Evolutionary conservation across 345 rosid species (phyloP), one percentile per base, ranked within the genome.

Genomic region (Geranium rotundifolium): DNA sequence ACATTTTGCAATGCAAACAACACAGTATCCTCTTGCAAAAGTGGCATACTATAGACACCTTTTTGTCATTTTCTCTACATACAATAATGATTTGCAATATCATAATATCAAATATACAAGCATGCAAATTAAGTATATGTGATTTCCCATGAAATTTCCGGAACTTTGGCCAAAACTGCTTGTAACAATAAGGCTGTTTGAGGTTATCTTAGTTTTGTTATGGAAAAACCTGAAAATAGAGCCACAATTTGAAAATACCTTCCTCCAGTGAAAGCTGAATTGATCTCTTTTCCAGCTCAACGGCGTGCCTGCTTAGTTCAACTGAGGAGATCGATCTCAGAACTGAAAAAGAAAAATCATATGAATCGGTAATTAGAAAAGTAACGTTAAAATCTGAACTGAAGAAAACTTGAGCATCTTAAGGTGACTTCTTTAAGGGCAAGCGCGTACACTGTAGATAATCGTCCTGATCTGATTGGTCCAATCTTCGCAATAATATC

Each of bases 231-330:
- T 4, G 19, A 60, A 64, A 57, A 13, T 5, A 8, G 61, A 34
- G 30, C 29, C 39, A 50, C 59, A 14, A 55, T 17, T 19, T 16
- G 14, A 29, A 7, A 31, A 69, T 75, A 92, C 96, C 99, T 87
- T 93, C 99, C 73, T 90, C 97, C 64, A 93, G 82, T 57, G 97
- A 85, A 63, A 93, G 86, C 67, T 88, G 96, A 60, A 93, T 93
- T 37, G 96, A 82, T 79, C 97, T 78, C 82, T 86, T 90, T 76
- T 93, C 99, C 85, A 93, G 72, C 56, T 90, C 87, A 72, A 92
- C 84, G 56, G 97, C 99, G 69, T 77, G 96, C 64, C 78, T 76
- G 75, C 97, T 90, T 19, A 88, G 97, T 67, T 87, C 91, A 41
- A 73, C 80, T 6, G 97, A 77, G 57, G 87, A 75, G 67, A 87